Evolutionary conservation across 106 monocot species (phyloP), one percentile per base, ranked within the genome.

Genomic region (Agapanthus africanus): DNA sequence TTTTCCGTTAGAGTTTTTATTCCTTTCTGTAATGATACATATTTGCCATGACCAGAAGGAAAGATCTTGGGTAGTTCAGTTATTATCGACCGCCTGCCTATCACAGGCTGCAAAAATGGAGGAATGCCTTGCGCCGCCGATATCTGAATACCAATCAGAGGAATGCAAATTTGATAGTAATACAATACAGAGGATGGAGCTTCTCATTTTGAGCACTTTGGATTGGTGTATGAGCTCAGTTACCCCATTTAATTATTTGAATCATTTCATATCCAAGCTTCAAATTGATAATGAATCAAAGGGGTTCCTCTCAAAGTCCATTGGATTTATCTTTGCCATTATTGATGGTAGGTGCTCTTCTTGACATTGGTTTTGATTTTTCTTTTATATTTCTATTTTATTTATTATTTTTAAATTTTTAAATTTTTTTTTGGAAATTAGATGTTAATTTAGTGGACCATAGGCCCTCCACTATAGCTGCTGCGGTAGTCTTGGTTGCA

Each of bases 91-190:
- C 18, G 95, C 95, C n/a, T 95, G 95, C 50, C 39, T 95, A n/a
- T 91, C 95, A 22, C 54, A 91, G 66, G 95, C 95, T 16, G 87
- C 88, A 28, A 95, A 95, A 69, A 85, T 95, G 83, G 95, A 95
- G 50, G 95, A 95, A 75, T 76, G 61, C 67, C 23, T 66, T 26
- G 72, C 72, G 21, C 91, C 95, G 2, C 4, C 70, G 57, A 40
- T 95, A 21, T 52, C 83, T 13, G 88, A 95, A 61, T 88, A 72
- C 61, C 72, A 67, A 4, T 70, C 36, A 5, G 79, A 84, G 6
- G 78, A 69, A 8, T 79, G 37, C 54, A 54, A 35, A 7, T 95
- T 95, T 59, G 76, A 71, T n/a, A 41, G 75, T 47, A 66, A 66
- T 15, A 51, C 80, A 6, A 83, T 88, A 16, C 85, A 71, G 60